phyloP scores from a whole-genome alignment of 2,329 filamentous ascomycete genomes.

The Biscogniauxia sp. region DNA sequence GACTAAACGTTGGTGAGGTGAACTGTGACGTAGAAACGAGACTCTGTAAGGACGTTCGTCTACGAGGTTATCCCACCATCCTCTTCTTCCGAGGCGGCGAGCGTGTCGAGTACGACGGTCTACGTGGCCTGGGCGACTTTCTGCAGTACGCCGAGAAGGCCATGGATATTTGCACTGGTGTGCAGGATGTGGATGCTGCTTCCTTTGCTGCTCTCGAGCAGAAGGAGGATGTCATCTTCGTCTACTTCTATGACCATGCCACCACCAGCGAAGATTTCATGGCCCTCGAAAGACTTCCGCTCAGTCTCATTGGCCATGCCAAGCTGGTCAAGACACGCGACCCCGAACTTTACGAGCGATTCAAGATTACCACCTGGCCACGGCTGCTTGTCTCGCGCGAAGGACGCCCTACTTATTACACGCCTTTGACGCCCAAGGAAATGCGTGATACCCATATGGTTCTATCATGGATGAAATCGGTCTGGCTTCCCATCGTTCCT shows the following conservation, averaged over 20 bases:
- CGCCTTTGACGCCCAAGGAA: conserved; percentile 79
- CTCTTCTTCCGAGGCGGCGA: conserved; percentile 91
- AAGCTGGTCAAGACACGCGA: conserved; percentile 91
- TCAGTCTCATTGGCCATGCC: conserved; percentile 87
- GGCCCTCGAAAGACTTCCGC: conserved; percentile 79
- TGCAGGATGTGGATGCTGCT: conserved; percentile 75
- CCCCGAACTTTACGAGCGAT: conserved; percentile 70
- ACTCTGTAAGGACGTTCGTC: conserved; percentile 87
- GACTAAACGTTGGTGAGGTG: conserved; percentile 90
- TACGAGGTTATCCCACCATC: conserved; percentile 82
- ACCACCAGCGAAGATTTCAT: conserved; percentile 90
- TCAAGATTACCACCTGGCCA: conserved; percentile 98
- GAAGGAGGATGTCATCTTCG: conserved; percentile 91
- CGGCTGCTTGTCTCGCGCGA: conserved; percentile 85
- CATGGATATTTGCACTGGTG: conserved; percentile 70
- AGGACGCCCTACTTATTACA: conserved; percentile 87
- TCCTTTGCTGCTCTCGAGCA: conserved; percentile 81
- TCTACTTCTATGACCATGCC: conserved; percentile 97
- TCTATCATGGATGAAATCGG: conserved; percentile 89
- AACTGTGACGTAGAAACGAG: conserved; percentile 85
- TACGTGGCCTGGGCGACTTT: conserved; percentile 89
- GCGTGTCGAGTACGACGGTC: conserved; percentile 86
- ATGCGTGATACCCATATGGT: conserved; percentile 86
- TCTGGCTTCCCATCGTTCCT: conserved; percentile 94
- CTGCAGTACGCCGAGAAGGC: conserved; percentile 85